These are phyloP conservation scores for Cutaneotrichosporon sp. DNA, from an alignment of 1,284 basidiomycete genomes.

Conservation along the genomic window DNA sequence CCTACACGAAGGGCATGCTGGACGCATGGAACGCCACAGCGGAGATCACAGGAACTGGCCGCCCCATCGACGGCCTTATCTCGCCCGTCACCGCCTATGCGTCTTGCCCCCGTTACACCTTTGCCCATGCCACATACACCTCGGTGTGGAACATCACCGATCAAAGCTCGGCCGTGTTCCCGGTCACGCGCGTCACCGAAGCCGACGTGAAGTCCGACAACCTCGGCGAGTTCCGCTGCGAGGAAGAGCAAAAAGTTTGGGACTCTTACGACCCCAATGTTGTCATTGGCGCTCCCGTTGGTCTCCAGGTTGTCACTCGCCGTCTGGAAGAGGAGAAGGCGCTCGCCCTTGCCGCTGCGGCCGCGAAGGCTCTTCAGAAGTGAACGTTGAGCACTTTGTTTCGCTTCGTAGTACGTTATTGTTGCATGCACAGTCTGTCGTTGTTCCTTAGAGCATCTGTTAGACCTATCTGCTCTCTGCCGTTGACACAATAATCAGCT, in stretches of 20 bases:
- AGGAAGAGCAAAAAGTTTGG: constrained; percentile 54
- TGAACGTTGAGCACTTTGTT: background rate
- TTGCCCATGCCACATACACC: constrained; percentile 35
- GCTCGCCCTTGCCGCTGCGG: constrained; percentile 29
- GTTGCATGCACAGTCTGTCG: no score
- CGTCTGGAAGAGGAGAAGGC: constrained; percentile 56
- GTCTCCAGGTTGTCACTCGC: constrained; percentile 64
- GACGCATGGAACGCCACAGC: constrained; percentile 32
- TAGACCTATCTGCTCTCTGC: no score
- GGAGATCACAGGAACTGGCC: constrained; percentile 32
- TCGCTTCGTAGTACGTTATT: background rate
- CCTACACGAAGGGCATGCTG: constrained; percentile 29
- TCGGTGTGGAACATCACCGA: constrained; percentile 40
- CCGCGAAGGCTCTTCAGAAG: constrained; percentile 10
- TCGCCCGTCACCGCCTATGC: constrained; percentile 29
- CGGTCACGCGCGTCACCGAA: constrained; percentile 59
- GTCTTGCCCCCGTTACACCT: constrained; percentile 29
- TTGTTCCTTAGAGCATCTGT: no score
- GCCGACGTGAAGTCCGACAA: constrained; percentile 41
- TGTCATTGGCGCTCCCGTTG: constrained; percentile 60
- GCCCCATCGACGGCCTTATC: constrained; percentile 40
- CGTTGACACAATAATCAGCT: no score
- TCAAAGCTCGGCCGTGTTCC: constrained; percentile 55
- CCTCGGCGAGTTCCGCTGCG: constrained; percentile 52
- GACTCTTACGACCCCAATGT: constrained; percentile 58